A percentile compares a stretch with the other conserved stretches of the same genome.
Evolutionary conservation across 768 basidiomycete species (phyloP).

Genomic region (Suillus decipiens): DNA sequence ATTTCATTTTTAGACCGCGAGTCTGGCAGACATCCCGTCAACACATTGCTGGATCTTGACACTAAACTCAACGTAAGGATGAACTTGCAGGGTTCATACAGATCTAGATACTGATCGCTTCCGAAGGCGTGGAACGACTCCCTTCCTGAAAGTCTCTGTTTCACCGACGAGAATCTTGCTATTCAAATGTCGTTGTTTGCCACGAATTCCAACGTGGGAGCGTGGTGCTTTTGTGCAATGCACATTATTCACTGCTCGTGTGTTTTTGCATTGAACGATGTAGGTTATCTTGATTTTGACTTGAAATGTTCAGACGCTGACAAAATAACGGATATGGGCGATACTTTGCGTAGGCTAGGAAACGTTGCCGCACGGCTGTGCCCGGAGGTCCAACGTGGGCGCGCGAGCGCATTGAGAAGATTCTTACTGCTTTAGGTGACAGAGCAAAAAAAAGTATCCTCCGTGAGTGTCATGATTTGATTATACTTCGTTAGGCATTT

Average conservation of each 20-base stretch:
- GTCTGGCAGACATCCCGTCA: slow-evolving; percentile 30
- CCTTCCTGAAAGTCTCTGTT: slow-evolving; percentile 72
- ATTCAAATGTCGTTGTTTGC: slow-evolving; percentile 78
- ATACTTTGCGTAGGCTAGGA: slow-evolving; percentile 27
- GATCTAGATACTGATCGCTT: slow-evolving; percentile 13
- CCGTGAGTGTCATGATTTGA: slow-evolving; percentile 38
- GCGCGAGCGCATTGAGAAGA: slow-evolving; percentile 39
- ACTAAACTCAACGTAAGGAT: slow-evolving; percentile 40
- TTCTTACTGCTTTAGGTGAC: slow-evolving; percentile 40
- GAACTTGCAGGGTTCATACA: slow-evolving; percentile 9
- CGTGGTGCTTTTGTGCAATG: slow-evolving; percentile 81
- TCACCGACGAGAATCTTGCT: slow-evolving; percentile 66
- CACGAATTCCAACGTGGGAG: slow-evolving; percentile 74
- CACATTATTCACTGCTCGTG: slow-evolving; percentile 74
- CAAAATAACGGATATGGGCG: slow-evolving; percentile 2
- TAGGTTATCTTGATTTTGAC: slow-evolving; percentile 37
- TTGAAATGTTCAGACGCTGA: background rate
- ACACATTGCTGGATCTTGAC: slow-evolving; percentile 43
- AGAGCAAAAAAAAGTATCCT: slow-evolving; percentile 46
- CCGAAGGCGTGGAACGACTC: slow-evolving; percentile 62
- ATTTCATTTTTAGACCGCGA: slow-evolving; percentile 25
- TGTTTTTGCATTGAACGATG: slow-evolving; percentile 61
- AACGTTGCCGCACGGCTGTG: slow-evolving; percentile 31
- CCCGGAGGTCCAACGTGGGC: slow-evolving; percentile 34
- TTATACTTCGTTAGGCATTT: slow-evolving; percentile 35